Percentiles rank a stretch among this genome's conserved stretches.
Conservation (phyloP, 2,329 filamentous ascomycete species). For the Blastomyces emzantsi region DNA sequence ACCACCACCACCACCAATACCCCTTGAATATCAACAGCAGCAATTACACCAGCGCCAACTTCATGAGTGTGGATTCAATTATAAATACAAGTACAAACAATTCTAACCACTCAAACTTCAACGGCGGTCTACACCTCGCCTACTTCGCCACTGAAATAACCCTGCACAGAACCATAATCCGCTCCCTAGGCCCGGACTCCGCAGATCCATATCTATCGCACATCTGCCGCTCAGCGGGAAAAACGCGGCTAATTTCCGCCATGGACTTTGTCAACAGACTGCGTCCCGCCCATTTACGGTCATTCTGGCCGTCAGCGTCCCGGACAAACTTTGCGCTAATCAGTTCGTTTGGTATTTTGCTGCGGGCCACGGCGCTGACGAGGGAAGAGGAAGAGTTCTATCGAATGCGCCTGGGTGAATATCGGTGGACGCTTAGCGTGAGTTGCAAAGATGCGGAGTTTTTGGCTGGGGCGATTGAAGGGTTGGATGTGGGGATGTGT, state of each 20-base stretch:
- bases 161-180: slow-evolving; percentile 81
- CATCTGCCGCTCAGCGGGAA: slow-evolving; percentile 88
- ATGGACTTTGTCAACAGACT: slow-evolving; percentile 97
- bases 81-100: slow-evolving; percentile 25
- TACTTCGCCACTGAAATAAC: slow-evolving; percentile 95
- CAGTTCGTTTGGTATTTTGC: slow-evolving; percentile 80
- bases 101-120: slow-evolving; percentile 24
- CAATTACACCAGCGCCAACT: neutral
- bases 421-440: slow-evolving; percentile 87
- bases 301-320: slow-evolving; percentile 62
- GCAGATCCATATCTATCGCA: slow-evolving; percentile 75
- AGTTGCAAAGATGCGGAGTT: slow-evolving; percentile 60
- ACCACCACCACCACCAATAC: slow-evolving; percentile 28
- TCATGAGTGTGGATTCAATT: slow-evolving; percentile 34
- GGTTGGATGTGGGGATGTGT: slow-evolving; percentile 63
- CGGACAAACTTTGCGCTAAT: slow-evolving; percentile 79
- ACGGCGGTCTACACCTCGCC: slow-evolving; percentile 73
- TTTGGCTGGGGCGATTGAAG: slow-evolving; percentile 60
- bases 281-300: slow-evolving; percentile 72
- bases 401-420: slow-evolving; percentile 72
- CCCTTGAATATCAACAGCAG: neutral
- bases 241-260: slow-evolving; percentile 85
- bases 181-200: slow-evolving; percentile 54
- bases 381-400: slow-evolving; percentile 92
- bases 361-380: slow-evolving; percentile 82